Base-by-base conservation (phyloP, 1,139 yeast species). In the Protomyces macrosporus region DNA sequence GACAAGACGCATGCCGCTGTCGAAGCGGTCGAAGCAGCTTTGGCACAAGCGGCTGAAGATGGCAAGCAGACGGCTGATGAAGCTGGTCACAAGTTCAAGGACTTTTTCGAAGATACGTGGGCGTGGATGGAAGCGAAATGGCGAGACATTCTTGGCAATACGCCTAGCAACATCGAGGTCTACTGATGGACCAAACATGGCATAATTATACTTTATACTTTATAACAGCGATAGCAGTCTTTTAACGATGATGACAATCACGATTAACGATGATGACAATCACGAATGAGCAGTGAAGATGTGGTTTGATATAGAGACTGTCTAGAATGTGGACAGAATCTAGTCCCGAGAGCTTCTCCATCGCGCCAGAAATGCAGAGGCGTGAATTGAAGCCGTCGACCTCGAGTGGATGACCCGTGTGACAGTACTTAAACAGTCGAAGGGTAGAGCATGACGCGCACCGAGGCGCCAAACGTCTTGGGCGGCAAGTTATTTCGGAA, bases 401-500 rank as follows among this genome's bases (percentile, higher is more conserved):
- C n/a, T n/a, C n/a, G n/a, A n/a, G n/a, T n/a, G n/a, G n/a, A n/a
- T n/a, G n/a, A n/a, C n/a, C n/a, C n/a, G n/a, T n/a, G n/a, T n/a
- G n/a, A n/a, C n/a, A n/a, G n/a, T n/a, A n/a, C 35, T 89, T 91
- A 93, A 87, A 93, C 93, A 95, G 88, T 91, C 75, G 98, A 93
- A 83, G 98, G 98, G 90, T 93, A 93, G 83, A 93, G 91, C 67
- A 66, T 66, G 85, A 93, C 87, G 86, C 98, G 90, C 80, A 93
- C 98, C 73, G 97, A 88, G 79, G 98, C 97, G 84, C 98, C 98
- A 80, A 93, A 90, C 75, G 98, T 90, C 89, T 91, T 90, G 76
- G 98, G 91, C 81, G 98, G 98, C 79, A 93, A 88, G 91, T 93
- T 93, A 83, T 89, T 87, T 84, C 89, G 91, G 95, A 93, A 93